These are phyloP conservation scores for Colletotrichum sp. DNA, from an alignment of 2,329 filamentous ascomycete species.

Conservation along the genomic window DNA sequence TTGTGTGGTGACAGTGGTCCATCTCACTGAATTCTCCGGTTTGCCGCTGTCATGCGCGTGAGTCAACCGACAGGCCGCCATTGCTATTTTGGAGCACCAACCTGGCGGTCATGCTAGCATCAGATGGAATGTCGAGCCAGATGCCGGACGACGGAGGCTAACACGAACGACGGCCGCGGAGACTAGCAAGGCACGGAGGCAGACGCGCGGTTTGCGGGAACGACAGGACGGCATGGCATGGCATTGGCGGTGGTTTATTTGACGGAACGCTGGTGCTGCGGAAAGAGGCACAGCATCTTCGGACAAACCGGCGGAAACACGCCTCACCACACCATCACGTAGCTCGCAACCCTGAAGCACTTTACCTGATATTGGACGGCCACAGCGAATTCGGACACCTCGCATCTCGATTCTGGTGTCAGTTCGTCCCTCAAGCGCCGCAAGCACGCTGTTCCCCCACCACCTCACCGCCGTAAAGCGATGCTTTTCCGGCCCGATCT, in stretches of 20 bases:
- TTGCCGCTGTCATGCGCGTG: slow-evolving; percentile 13
- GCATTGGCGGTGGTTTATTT: not conserved
- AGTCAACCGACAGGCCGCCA: slow-evolving; percentile 3
- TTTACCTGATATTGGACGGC: not conserved
- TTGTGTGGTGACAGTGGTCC: not conserved
- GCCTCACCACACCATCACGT: not conserved
- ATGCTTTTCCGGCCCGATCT: not conserved
- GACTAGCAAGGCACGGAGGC: not conserved
- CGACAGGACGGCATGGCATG: not conserved
- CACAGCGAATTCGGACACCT: not conserved
- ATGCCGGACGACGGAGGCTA: not conserved
- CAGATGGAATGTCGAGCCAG: slow-evolving; percentile 8
- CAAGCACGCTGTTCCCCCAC: not conserved
- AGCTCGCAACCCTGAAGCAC: not conserved
- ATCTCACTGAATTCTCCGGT: not conserved
- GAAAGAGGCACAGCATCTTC: not conserved
- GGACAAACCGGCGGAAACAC: not conserved
- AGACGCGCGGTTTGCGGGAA: not conserved
- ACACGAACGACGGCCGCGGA: not conserved
- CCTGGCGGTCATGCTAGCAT: not conserved
- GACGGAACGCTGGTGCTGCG: not conserved
- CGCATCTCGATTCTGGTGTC: not conserved
- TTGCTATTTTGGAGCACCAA: not conserved
- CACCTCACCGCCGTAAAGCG: not conserved
- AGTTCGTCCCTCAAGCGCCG: not conserved